phyloP scores from a whole-genome alignment of 352 stramenopile genomes.

The Halophytophthora batemanensis region DNA sequence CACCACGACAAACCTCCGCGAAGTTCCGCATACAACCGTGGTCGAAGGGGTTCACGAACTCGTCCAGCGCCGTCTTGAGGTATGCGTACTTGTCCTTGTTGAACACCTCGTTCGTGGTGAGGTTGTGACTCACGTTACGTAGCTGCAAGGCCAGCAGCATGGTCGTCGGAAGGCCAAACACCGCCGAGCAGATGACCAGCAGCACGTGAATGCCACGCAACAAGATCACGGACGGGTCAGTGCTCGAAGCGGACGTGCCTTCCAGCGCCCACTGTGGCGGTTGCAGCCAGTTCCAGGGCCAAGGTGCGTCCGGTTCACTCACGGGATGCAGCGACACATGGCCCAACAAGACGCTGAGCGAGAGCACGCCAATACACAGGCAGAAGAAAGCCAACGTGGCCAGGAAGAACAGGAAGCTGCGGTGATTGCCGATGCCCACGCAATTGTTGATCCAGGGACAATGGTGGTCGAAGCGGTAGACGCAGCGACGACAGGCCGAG shows the following conservation, averaged over 20 bases:
- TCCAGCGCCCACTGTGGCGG: slow-evolving; percentile 23
- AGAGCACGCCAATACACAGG: slow-evolving; percentile 38
- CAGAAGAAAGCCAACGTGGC: slow-evolving; percentile 47
- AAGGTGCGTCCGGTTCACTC: not conserved
- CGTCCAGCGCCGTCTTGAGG: slow-evolving; percentile 71
- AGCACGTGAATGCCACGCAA: slow-evolving; percentile 54
- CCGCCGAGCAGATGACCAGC: slow-evolving; percentile 47
- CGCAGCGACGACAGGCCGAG: slow-evolving; percentile 70
- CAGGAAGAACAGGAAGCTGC: slow-evolving; percentile 74
- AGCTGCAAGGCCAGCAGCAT: slow-evolving; percentile 64
- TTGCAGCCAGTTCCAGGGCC: slow-evolving; percentile 24
- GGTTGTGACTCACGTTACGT: slow-evolving; percentile 64
- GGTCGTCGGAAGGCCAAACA: slow-evolving; percentile 69
- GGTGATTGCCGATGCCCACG: slow-evolving; percentile 70
- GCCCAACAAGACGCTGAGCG: slow-evolving; percentile 45
- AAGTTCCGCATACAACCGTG: slow-evolving; percentile 56
- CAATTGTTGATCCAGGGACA: slow-evolving; percentile 89
- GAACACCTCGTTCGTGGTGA: slow-evolving; percentile 87
- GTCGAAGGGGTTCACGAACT: slow-evolving; percentile 83
- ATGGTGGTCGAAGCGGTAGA: slow-evolving; percentile 83
- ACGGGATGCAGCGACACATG: slow-evolving; percentile 35
- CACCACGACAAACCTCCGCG: slow-evolving; percentile 39
- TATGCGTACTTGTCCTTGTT: slow-evolving; percentile 89
- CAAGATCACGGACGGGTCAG: slow-evolving; percentile 34
- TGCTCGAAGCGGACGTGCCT: slow-evolving; percentile 3